Evolutionary conservation across 345 rosid species (phyloP).

Genomic region (Cochlearia excelsa): DNA sequence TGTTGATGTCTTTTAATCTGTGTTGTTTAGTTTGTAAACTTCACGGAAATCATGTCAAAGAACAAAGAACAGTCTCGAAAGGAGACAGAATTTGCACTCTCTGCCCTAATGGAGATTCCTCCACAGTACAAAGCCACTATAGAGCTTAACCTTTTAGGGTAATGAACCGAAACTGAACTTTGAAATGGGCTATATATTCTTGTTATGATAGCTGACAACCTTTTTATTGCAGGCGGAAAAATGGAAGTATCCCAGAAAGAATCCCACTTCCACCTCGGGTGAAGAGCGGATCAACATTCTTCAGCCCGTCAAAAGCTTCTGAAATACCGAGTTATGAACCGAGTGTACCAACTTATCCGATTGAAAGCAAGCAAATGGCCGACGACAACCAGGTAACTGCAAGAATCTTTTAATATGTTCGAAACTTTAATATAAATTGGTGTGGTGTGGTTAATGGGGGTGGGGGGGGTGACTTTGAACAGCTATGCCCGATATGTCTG

Average conservation of each 20-base stretch:
- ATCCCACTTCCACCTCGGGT: conserved; percentile 77
- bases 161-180: conserved; percentile 11
- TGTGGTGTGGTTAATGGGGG: neutral
- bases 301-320: conserved; percentile 39
- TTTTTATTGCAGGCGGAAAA: conserved; percentile 42
- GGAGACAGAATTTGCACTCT: conserved; percentile 86
- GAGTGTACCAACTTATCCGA: conserved; percentile 49
- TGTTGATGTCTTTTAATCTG: conserved; percentile 6
- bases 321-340: conserved; percentile 50
- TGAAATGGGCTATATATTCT: neutral
- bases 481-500: conserved; percentile 89
- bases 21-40: conserved; percentile 77
- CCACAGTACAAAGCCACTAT: conserved; percentile 87
- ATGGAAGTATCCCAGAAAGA: conserved; percentile 53
- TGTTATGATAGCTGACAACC: conserved; percentile 4
- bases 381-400: conserved; percentile 59
- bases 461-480: conserved; percentile 17
- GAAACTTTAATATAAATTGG: neutral
- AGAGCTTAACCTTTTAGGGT: conserved; percentile 86
- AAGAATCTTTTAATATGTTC: conserved; percentile 10
- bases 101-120: conserved; percentile 97
- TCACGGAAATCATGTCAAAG: conserved; percentile 87
- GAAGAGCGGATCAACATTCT: conserved; percentile 43
- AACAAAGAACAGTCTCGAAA: conserved; percentile 51
- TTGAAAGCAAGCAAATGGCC: conserved; percentile 34